phyloP scores from a whole-genome alignment of 352 stramenopile species.

The Peronospora belbahrii region DNA sequence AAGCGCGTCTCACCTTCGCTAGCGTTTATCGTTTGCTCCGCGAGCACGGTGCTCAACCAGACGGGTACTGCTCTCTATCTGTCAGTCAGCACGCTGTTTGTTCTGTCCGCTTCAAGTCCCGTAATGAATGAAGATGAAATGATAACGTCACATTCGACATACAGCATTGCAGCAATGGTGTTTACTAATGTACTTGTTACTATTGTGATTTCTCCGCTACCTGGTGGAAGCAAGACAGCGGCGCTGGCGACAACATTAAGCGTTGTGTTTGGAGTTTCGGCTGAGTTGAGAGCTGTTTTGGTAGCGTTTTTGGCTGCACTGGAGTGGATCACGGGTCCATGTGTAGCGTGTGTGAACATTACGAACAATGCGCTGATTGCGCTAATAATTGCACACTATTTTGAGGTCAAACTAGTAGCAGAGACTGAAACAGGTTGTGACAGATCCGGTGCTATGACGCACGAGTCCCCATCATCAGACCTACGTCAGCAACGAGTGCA shows the following conservation, averaged over 20 bases:
- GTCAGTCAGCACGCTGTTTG: constrained; percentile 38
- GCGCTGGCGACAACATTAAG: constrained; percentile 37
- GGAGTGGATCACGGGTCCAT: constrained; percentile 50
- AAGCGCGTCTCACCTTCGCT: constrained; percentile 49
- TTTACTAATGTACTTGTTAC: constrained; percentile 35
- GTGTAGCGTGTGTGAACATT: constrained; percentile 48
- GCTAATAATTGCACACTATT: constrained; percentile 41
- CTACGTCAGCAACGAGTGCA: constrained; percentile 9
- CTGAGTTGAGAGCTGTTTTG: constrained; percentile 20
- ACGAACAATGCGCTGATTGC: constrained; percentile 43
- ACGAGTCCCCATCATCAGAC: constrained; percentile 1
- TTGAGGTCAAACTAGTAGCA: constrained; percentile 32
- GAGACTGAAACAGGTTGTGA: constrained; percentile 1
- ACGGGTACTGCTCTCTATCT: constrained; percentile 53
- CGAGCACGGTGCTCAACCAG: constrained; percentile 48
- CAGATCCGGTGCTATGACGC: background rate
- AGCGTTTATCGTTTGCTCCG: constrained; percentile 46
- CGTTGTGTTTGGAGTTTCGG: constrained; percentile 34
- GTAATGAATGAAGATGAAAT: constrained; percentile 7
- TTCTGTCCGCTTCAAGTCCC: constrained; percentile 25
- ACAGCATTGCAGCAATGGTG: constrained; percentile 25
- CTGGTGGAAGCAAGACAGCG: constrained; percentile 24
- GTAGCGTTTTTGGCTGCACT: constrained; percentile 36
- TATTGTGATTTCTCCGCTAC: constrained; percentile 33
- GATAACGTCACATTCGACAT: constrained; percentile 19